phyloP scores from a whole-genome alignment of 306 rosid species.

The Malus domestica region DNA sequence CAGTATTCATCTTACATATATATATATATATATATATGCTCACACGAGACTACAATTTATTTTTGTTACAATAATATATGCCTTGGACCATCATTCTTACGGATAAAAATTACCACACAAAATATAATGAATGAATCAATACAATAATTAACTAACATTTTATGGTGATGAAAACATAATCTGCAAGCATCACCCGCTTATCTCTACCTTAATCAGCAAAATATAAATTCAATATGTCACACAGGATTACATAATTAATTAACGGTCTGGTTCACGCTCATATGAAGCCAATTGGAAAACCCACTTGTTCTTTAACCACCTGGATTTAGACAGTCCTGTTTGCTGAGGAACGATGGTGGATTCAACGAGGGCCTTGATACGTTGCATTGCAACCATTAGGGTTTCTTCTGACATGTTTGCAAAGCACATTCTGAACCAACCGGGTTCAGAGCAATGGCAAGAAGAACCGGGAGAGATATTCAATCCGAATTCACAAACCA shows the following conservation, averaged over 20 bases:
- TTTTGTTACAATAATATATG: no score
- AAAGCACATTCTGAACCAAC: constrained; percentile 88
- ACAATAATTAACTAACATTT: background rate
- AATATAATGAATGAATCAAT: background rate
- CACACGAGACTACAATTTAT: background rate
- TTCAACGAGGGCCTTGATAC: constrained; percentile 42
- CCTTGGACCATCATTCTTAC: background rate
- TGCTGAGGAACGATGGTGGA: background rate
- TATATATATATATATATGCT: no score
- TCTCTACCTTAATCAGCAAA: background rate
- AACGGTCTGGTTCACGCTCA: constrained; percentile 25
- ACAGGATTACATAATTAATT: background rate
- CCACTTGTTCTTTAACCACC: constrained; percentile 21
- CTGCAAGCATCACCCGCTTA: background rate
- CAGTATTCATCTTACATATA: no score
- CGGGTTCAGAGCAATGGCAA: constrained; percentile 81
- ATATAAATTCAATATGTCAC: background rate
- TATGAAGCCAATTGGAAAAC: constrained; percentile 18
- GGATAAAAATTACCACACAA: background rate
- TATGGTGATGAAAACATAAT: background rate
- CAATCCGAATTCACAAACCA: constrained; percentile 42
- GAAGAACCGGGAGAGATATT: constrained; percentile 82
- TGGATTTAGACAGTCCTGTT: background rate
- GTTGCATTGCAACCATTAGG: constrained; percentile 45
- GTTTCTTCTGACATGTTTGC: constrained; percentile 72